Evolutionary conservation across 768 basidiomycete genomes (phyloP), one percentile per base, ranked within the genome.

Genomic region (Tylopilus rubrobrunneus): DNA sequence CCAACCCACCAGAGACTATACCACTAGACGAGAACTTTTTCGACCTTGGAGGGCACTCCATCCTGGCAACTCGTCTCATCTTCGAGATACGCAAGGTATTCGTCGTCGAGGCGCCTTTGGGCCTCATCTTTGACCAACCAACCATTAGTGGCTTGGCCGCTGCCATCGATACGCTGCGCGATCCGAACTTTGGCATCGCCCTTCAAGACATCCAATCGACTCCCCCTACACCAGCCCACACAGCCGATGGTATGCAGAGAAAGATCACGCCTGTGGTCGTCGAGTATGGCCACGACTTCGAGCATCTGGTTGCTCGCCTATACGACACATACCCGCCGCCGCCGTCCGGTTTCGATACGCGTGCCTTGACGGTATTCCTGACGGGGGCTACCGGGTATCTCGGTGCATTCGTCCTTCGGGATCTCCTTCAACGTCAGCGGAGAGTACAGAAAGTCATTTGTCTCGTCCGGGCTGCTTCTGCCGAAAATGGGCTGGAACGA

Each of bases 341-440:
- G 2, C 75, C 86, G 1, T 50, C 73, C n/a, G 80, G 85, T 59
- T 85, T 85, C 60, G 64, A 68, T 21, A 65, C 71, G 25, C 78
- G 74, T 42, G 71, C 76, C 12, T 58, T 94, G 40, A 91, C 89
- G 0, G 80, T 98, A 29, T 97, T 99, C 77, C 81, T 99, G 29
- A 98, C 97, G 7, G 97, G 97, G 7, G 95, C 92, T 5, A 98
- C 97, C 9, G 97, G 97, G 2, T 99, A 95, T 78, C 78, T 99
- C 15, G 97, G 97, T 14, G 93, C 92, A 6, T 98, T 96, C 69
- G 82, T 98, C 56, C 74, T 98, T 46, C 77, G 78, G 37, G 87
- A 96, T 65, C 76, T 99, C 39, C 79, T 99, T 1, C 72, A 76
- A 28, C 78, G 84, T 36, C 60, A 69, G 29, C 73, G 77, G 8